Conservation (phyloP, 257 asterid species). For the Nicotiana otophora region DNA sequence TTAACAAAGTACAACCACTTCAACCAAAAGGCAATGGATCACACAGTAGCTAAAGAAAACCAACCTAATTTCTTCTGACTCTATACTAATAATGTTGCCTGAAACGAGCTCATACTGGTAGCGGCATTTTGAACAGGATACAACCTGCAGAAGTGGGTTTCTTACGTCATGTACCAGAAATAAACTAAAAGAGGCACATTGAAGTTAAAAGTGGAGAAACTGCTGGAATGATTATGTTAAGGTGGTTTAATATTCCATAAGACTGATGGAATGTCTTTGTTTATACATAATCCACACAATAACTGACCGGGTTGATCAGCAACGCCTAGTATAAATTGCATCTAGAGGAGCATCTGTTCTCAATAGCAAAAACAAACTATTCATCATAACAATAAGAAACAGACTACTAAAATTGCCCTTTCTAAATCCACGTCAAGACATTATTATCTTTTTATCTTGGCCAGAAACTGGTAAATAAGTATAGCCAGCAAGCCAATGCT, state of each 20-base stretch:
- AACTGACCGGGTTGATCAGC: not conserved
- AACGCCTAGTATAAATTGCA: not conserved
- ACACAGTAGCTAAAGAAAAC: slow-evolving; percentile 11
- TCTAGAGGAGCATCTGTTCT: not conserved
- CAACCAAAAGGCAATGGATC: slow-evolving; percentile 5
- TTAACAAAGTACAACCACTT: slow-evolving; percentile 3
- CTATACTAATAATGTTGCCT: slow-evolving; percentile 64
- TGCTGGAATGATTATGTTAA: not conserved
- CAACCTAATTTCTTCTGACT: slow-evolving; percentile 90
- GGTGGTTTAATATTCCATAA: not conserved
- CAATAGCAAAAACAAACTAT: not conserved
- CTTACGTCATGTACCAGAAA: not conserved
- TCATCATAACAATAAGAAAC: not conserved
- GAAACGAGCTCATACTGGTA: slow-evolving; percentile 85
- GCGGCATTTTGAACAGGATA: slow-evolving; percentile 90
- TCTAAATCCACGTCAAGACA: not conserved
- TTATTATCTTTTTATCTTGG: not conserved
- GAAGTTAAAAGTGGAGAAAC: not conserved
- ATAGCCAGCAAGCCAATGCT: not conserved
- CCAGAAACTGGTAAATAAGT: not conserved
- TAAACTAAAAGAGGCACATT: not conserved
- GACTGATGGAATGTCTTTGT: not conserved
- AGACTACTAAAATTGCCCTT: not conserved
- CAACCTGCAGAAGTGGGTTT: slow-evolving; percentile 46
- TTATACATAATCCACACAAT: not conserved